A percentile compares a stretch with the other conserved stretches of the same genome.
Evolutionary conservation across 2,329 filamentous ascomycete species (phyloP).

Genomic region (Alternaria panax): DNA sequence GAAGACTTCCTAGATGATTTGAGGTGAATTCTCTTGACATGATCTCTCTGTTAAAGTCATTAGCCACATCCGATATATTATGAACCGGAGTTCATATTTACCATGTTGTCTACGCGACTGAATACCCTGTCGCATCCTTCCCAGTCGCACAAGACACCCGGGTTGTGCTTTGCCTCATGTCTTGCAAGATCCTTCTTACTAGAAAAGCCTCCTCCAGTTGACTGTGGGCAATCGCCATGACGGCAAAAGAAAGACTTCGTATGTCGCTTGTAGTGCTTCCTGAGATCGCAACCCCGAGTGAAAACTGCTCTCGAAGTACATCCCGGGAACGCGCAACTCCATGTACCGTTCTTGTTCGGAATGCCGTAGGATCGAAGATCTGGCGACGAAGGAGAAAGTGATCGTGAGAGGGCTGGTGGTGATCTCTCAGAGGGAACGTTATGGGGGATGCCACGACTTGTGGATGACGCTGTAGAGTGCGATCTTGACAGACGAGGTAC

Average conservation of each 20-base stretch:
- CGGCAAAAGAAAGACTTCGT: conserved; percentile 68
- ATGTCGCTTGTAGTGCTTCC: conserved; percentile 70
- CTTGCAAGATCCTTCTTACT: conserved; percentile 68
- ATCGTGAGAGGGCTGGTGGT: conserved; percentile 45
- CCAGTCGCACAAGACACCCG: conserved; percentile 66
- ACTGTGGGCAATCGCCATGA: conserved; percentile 64
- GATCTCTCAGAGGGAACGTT: conserved; percentile 38
- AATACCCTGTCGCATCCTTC: conserved; percentile 65
- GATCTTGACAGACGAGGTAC: conserved; percentile 42
- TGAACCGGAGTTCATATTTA: conserved; percentile 35
- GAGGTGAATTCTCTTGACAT: conserved; percentile 52
- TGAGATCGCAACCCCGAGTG: conserved; percentile 66
- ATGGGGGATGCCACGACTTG: conserved; percentile 35
- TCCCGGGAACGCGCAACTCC: conserved; percentile 66
- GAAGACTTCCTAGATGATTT: conserved; percentile 44
- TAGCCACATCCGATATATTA: conserved; percentile 17
- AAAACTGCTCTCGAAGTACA: conserved; percentile 67
- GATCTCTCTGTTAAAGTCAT: conserved; percentile 44
- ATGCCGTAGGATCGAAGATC: conserved; percentile 54
- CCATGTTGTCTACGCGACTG: conserved; percentile 69
- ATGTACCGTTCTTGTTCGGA: conserved; percentile 58
- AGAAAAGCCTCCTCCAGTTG: conserved; percentile 65
- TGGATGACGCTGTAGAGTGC: conserved; percentile 46
- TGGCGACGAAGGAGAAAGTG: conserved; percentile 50
- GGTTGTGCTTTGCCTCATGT: conserved; percentile 70